Conservation (phyloP, 768 basidiomycete genomes). For the Phylloporus rhodoxanthus region DNA sequence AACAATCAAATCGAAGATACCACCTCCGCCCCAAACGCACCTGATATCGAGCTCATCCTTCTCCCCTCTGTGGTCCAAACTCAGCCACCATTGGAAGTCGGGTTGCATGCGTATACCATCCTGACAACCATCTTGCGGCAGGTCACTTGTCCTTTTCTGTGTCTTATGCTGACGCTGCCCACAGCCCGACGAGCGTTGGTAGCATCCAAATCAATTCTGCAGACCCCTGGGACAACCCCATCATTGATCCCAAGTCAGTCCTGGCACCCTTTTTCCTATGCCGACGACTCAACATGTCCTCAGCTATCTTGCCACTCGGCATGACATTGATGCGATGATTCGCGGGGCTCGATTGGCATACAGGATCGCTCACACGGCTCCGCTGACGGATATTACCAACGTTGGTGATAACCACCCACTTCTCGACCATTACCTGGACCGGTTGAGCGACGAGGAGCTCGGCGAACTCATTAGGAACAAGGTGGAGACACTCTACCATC, state of each 20-base stretch:
- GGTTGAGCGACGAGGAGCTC: constrained; percentile 32
- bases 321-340: constrained; percentile 36
- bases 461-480: constrained; percentile 30
- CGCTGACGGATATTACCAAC: constrained; percentile 35
- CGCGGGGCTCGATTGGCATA: constrained; percentile 37
- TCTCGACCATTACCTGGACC: constrained; percentile 36
- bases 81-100: neutral
- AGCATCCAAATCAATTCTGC: constrained; percentile 36
- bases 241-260: constrained; percentile 40
- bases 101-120: constrained; percentile 18
- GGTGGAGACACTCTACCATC: constrained; percentile 41
- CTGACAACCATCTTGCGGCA: constrained; percentile 21
- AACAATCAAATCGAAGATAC: constrained; percentile 22
- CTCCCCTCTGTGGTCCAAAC: neutral
- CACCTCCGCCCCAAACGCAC: constrained; percentile 27
- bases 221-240: constrained; percentile 37
- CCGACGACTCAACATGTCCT: neutral
- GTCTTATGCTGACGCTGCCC: neutral
- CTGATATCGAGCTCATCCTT: constrained; percentile 27
- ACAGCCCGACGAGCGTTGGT: constrained; percentile 42
- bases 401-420: constrained; percentile 21
- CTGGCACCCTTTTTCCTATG: neutral
- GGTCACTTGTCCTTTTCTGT: neutral
- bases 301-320: constrained; percentile 39
- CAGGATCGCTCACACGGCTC: constrained; percentile 35